Evolutionary conservation across 306 rosid genomes (phyloP), one percentile per base, ranked within the genome.

Genomic region (peach (Prunus persica)): DNA sequence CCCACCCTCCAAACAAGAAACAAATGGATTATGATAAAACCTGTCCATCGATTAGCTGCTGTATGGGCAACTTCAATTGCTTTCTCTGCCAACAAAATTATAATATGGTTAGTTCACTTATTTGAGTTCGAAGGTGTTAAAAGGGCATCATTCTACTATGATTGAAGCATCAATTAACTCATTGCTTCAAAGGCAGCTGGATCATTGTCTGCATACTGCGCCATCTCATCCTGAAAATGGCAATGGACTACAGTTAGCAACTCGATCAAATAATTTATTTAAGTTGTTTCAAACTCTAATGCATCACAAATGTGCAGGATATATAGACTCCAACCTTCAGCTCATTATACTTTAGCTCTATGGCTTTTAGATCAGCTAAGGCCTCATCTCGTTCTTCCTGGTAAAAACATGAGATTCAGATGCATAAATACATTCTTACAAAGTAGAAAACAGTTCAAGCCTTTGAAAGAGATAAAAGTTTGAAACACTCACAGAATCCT

Each of bases 41-140:
- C 97, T 85, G 98, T 95, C 98, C 97, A 95, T 89, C 98, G 88
- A 84, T 95, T 95, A 70, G 97, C 96, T 80, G 97, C 90, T 69
- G 92, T 82, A 77, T 87, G 96, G 62, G 96, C 90, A 78, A 89
- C 90, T 79, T 86, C 90, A 76, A 89, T 90, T 66, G 90, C 96
- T 65, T 90, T 86, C 90, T 76, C 98, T 92, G 91, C 79, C 83
- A 82, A 76, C 15, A 60, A 51, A 22, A 75, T 73, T 38, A 71
- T 64, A 54, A 69, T 43, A 65, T n/a, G 68, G 79, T 88, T 82
- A 85, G 80, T 64, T 73, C 41, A 45, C 58, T 73, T 5, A 43
- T 45, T 49, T 30, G 3, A 63, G 49, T 56, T 60, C 34, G 30
- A n/a, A 43, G 20, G 18, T 66, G 16, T 65, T 71, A 50, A 56